Evolutionary conservation across 1,139 yeast genomes (phyloP).

Genomic region (Zhuliangozyma blackwelliae): DNA sequence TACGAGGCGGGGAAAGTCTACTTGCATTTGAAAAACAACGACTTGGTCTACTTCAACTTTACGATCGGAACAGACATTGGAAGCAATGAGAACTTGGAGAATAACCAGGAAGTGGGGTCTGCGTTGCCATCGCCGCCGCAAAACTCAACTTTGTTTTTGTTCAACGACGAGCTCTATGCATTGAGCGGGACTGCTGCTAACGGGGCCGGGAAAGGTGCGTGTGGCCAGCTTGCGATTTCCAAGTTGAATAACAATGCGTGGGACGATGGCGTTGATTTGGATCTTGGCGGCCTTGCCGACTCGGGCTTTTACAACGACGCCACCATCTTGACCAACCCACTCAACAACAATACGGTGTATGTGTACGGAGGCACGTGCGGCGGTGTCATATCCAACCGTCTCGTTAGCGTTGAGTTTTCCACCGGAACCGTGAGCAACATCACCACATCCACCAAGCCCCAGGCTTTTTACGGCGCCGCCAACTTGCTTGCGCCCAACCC

Average conservation of each 20-base stretch:
- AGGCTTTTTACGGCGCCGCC: slow-evolving; percentile 40
- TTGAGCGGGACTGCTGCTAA: slow-evolving; percentile 1
- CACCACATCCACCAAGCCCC: slow-evolving; percentile 41
- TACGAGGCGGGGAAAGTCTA: slow-evolving; percentile 32
- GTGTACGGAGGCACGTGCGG: slow-evolving; percentile 38
- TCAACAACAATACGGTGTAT: slow-evolving; percentile 22
- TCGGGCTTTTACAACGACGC: slow-evolving; percentile 27
- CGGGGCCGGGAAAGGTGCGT: slow-evolving; percentile 14
- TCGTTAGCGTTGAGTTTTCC: slow-evolving; percentile 21
- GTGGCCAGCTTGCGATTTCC: slow-evolving; percentile 24
- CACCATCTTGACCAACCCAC: slow-evolving; percentile 27
- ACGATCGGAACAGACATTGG: no score
- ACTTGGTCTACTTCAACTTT: slow-evolving; percentile 31
- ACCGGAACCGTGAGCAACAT: slow-evolving; percentile 27
- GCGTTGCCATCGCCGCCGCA: slow-evolving; percentile 29
- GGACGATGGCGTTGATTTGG: slow-evolving; percentile 15
- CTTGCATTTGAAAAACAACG: slow-evolving; percentile 34
- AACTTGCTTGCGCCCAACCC: slow-evolving; percentile 38
- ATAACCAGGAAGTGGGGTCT: slow-evolving; percentile 18
- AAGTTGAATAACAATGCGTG: slow-evolving; percentile 25
- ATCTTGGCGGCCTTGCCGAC: slow-evolving; percentile 24
- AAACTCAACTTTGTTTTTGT: slow-evolving; percentile 29
- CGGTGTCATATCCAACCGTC: slow-evolving; percentile 21
- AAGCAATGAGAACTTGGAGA: slow-evolving; percentile 9
- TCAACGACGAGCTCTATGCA: slow-evolving; percentile 29